Conservation (phyloP, 441 rosid species). For the Mallotus japonicus region DNA sequence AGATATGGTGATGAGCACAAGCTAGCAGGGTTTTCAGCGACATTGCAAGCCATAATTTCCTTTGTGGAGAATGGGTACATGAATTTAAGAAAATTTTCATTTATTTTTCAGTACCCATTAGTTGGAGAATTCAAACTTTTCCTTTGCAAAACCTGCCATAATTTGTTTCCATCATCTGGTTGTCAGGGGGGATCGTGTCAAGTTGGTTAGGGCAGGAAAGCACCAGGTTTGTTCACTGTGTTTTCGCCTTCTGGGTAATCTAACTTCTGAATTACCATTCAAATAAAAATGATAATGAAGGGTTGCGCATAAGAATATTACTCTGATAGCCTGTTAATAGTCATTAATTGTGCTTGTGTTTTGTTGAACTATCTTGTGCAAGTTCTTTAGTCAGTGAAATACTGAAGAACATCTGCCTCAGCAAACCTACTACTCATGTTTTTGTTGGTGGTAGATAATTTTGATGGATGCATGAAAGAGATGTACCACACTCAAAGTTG, state of each 20-base stretch:
- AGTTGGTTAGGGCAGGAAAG: slow-evolving; percentile 86
- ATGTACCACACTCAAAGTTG: not conserved
- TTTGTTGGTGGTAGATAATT: slow-evolving; percentile 7
- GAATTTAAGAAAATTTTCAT: slow-evolving; percentile 12
- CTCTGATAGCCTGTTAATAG: not conserved
- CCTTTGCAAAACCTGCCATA: slow-evolving; percentile 15
- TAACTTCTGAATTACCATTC: not conserved
- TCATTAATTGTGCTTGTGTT: not conserved
- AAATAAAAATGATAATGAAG: not conserved
- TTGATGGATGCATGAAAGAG: slow-evolving; percentile 6
- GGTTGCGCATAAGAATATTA: not conserved
- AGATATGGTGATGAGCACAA: slow-evolving; percentile 98
- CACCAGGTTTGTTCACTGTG: slow-evolving; percentile 64
- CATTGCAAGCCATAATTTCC: slow-evolving; percentile 96
- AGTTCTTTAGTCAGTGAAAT: not conserved
- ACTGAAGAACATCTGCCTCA: not conserved
- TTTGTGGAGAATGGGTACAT: slow-evolving; percentile 93
- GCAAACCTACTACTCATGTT: not conserved
- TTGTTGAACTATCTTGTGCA: slow-evolving; percentile 1
- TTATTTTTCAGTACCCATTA: slow-evolving; percentile 8
- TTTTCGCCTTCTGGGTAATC: not conserved
- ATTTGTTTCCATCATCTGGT: slow-evolving; percentile 23
- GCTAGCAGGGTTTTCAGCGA: slow-evolving; percentile 97
- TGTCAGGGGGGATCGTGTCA: slow-evolving; percentile 81
- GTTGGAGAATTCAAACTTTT: slow-evolving; percentile 6